phyloP scores from a whole-genome alignment of 177 flowering plant genomes.

The Vitis hybrid region DNA sequence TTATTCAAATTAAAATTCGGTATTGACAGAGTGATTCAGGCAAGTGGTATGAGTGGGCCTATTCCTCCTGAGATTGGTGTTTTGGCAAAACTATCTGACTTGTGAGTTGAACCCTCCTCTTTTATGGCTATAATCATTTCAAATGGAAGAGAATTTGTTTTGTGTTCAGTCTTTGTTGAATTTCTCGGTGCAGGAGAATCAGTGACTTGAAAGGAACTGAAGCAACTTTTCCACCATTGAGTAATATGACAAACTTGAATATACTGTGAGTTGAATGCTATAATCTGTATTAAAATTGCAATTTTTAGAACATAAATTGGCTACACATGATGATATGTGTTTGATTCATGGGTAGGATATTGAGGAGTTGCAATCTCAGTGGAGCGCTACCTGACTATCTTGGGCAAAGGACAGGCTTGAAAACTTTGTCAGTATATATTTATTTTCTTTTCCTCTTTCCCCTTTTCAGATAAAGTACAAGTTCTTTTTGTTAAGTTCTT shows the following conservation, averaged over 20 bases:
- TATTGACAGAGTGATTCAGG: constrained; percentile 50
- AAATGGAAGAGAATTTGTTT: neutral
- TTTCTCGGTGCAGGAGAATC: constrained; percentile 43
- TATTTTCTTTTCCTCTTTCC: too few species aligned
- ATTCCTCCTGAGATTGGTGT: constrained; percentile 45
- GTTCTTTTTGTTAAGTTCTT: too few species aligned
- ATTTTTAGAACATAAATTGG: too few species aligned
- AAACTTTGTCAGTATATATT: constrained; percentile 31
- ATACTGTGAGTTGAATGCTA: constrained; percentile 33
- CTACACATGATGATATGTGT: neutral
- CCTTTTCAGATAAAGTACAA: too few species aligned
- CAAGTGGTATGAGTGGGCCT: constrained; percentile 55
- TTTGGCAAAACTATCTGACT: constrained; percentile 31
- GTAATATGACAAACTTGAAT: constrained; percentile 18
- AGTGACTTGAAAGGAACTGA: constrained; percentile 47
- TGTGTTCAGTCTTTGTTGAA: neutral
- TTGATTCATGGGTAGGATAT: constrained; percentile 31
- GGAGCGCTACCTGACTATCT: constrained; percentile 37
- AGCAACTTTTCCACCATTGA: constrained; percentile 34
- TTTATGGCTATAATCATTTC: neutral
- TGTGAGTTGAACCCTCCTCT: constrained; percentile 20
- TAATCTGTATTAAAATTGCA: too few species aligned
- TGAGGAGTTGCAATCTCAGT: constrained; percentile 52
- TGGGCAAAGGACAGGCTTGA: constrained; percentile 25
- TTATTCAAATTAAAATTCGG: too few species aligned